A percentile compares a stretch with the other conserved stretches of the same genome.
Conservation (phyloP, 1,139 yeast species). For the Saccharomyces hybrid region DNA sequence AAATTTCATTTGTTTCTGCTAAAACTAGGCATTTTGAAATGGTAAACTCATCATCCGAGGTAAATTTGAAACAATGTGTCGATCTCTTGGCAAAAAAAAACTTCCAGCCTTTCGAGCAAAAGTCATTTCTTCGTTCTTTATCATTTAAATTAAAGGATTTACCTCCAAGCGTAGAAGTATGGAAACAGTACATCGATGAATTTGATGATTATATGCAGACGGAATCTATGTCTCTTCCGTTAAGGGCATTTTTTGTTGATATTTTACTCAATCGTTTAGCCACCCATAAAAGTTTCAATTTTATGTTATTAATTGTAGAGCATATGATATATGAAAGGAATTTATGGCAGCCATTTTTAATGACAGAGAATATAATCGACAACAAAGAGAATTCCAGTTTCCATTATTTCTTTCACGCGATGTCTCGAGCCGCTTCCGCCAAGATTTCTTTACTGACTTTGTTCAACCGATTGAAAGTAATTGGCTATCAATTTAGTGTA, state of each 20-base stretch:
- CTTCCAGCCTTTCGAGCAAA: not conserved
- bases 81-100: not conserved
- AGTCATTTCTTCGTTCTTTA: not conserved
- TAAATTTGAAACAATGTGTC: not conserved
- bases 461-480: conserved; percentile 2
- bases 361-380: conserved; percentile 7
- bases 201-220: not conserved
- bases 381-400: conserved; percentile 8
- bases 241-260: not conserved
- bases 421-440: not conserved
- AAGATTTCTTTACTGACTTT: not conserved
- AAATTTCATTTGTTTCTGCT: not conserved
- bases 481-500: conserved; percentile 9
- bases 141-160: not conserved
- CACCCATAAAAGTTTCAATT: conserved; percentile 7
- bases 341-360: conserved; percentile 5
- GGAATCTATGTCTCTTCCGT: not conserved
- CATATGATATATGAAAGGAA: conserved; percentile 8
- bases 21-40: not conserved
- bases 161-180: not conserved
- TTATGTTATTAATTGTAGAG: conserved; percentile 10
- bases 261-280: not conserved
- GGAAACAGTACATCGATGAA: not conserved
- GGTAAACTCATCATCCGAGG: conserved; percentile 4
- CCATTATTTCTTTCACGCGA: conserved; percentile 2